A percentile compares a stretch with the other conserved stretches of the same genome.
Evolutionary conservation across 148 eudicot genomes (phyloP).

Genomic region (Polygonum maritimum): DNA sequence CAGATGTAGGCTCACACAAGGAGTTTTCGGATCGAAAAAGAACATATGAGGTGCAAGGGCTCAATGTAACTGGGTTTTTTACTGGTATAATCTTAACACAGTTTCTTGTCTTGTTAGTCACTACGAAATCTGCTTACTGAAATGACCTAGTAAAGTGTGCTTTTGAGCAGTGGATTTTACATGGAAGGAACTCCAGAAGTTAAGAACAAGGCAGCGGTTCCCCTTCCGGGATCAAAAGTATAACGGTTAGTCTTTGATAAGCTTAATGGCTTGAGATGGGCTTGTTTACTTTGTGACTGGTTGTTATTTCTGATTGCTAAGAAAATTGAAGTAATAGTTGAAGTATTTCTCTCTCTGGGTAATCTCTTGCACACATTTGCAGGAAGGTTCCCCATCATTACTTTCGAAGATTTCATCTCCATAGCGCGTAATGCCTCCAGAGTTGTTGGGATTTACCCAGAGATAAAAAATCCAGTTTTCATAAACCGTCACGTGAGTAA

Average conservation of each 20-base stretch:
- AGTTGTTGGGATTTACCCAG: conserved; percentile 95
- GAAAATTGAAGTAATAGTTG: not conserved
- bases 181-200: conserved; percentile 66
- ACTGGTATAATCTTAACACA: conserved; percentile 29
- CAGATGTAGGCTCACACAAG: conserved; percentile 60
- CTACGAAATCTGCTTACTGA: not conserved
- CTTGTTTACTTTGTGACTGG: not conserved
- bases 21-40: conserved; percentile 69
- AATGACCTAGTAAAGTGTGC: not conserved
- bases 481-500: conserved; percentile 76
- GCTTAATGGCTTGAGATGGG: not conserved
- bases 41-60: conserved; percentile 80
- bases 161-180: conserved; percentile 76
- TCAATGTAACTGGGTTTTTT: conserved; percentile 67
- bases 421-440: conserved; percentile 95
- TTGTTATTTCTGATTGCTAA: not conserved
- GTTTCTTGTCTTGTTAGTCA: not conserved
- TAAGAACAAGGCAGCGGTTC: conserved; percentile 72
- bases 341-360: not conserved
- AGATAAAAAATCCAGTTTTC: conserved; percentile 82
- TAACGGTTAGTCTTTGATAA: conserved; percentile 47
- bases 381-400: conserved; percentile 88
- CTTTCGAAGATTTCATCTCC: conserved; percentile 81
- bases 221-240: conserved; percentile 78
- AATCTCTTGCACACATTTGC: conserved; percentile 13